These are phyloP conservation scores for Rostrohypoxylon terebratum DNA, from an alignment of 495 filamentous ascomycete genomes.

Conservation along the genomic window DNA sequence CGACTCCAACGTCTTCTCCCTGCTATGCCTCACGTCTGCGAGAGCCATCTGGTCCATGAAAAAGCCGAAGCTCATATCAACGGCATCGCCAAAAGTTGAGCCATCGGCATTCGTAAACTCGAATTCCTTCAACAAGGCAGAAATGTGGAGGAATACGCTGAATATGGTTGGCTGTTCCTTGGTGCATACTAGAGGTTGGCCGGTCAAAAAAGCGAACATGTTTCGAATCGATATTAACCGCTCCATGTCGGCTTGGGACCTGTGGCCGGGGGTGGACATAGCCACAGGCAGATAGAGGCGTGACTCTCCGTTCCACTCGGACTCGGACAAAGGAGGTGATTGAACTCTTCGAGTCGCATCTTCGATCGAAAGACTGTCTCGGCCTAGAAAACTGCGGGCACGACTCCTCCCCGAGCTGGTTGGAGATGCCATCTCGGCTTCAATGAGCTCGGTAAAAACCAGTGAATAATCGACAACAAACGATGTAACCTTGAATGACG, in stretches of 20 bases:
- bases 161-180: conserved; percentile 74
- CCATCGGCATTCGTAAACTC: conserved; percentile 85
- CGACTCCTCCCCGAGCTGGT: conserved; percentile 55
- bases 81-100: conserved; percentile 82
- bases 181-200: conserved; percentile 83
- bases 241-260: conserved; percentile 70
- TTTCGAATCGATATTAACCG: conserved; percentile 83
- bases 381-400: conserved; percentile 56
- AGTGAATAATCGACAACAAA: conserved; percentile 76
- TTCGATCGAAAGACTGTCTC: conserved; percentile 53
- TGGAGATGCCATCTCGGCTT: conserved; percentile 65
- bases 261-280: conserved; percentile 54
- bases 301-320: conserved; percentile 61
- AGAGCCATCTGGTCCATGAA: conserved; percentile 81
- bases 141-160: conserved; percentile 76
- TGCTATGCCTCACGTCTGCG: conserved; percentile 82
- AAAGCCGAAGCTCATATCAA: conserved; percentile 76
- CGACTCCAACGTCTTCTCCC: conserved; percentile 91
- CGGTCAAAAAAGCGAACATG: conserved; percentile 87
- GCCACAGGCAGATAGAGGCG: conserved; percentile 75
- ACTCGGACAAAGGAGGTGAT: conserved; percentile 53
- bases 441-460: conserved; percentile 74
- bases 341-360: conserved; percentile 59
- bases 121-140: conserved; percentile 74
- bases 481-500: conserved; percentile 84